A percentile compares a stretch with the other conserved stretches of the same genome.
Conservation (phyloP, 164 flowering plant species). For the Vitis riparia region DNA sequence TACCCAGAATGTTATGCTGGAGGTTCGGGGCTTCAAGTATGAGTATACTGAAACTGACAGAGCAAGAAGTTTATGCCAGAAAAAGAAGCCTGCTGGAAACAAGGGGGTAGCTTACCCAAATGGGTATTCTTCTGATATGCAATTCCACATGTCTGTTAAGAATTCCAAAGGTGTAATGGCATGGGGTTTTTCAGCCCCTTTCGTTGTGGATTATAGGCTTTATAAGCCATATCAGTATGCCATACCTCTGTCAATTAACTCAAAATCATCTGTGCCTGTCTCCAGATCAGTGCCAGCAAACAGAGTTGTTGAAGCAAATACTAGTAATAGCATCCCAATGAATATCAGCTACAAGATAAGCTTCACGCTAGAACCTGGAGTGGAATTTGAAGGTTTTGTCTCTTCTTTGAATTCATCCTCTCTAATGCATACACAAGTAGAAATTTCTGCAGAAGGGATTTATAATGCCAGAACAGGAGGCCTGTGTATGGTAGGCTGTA, state of each 20-base stretch:
- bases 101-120: slow-evolving; percentile 34
- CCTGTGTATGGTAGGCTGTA: slow-evolving; percentile 60
- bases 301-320: too few relatives aligned
- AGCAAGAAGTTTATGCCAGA: slow-evolving; percentile 25
- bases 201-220: slow-evolving; percentile 29
- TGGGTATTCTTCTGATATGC: slow-evolving; percentile 39
- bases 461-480: slow-evolving; percentile 44
- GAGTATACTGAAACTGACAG: slow-evolving; percentile 33
- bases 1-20: not conserved
- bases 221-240: not conserved
- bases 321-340: slow-evolving; percentile 9
- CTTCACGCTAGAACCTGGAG: slow-evolving; percentile 5
- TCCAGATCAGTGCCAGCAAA: not conserved
- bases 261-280: not conserved
- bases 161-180: slow-evolving; percentile 8
- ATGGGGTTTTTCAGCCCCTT: slow-evolving; percentile 34
- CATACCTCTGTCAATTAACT: not conserved
- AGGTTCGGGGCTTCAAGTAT: slow-evolving; percentile 29
- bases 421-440: not conserved
- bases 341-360: slow-evolving; percentile 47
- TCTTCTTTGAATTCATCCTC: slow-evolving; percentile 5
- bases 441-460: slow-evolving; percentile 52
- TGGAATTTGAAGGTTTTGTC: not conserved
- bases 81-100: slow-evolving; percentile 15
- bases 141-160: slow-evolving; percentile 32